Percentiles rank a stretch among this genome's conserved stretches.
phyloP scores from a whole-genome alignment of 1,284 basidiomycete genomes.

The Marasmius oreades region DNA sequence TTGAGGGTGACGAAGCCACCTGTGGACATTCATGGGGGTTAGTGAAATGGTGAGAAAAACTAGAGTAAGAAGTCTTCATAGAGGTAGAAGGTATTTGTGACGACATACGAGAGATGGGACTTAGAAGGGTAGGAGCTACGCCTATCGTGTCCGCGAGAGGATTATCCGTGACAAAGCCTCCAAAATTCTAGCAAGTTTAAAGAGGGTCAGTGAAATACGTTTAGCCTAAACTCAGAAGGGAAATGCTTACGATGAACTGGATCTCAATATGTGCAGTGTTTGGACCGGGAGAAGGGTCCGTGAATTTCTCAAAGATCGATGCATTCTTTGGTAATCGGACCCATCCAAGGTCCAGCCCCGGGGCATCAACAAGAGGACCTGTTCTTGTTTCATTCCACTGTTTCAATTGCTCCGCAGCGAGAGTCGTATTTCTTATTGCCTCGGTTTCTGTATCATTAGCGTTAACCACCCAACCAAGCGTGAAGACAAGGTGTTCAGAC shows the following conservation, averaged over 20 bases:
- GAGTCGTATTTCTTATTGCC: slow-evolving; percentile 19
- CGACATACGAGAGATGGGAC: slow-evolving; percentile 32
- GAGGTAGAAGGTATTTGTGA: background rate
- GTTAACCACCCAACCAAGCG: slow-evolving; percentile 28
- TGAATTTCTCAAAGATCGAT: slow-evolving; percentile 7
- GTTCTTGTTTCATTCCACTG: slow-evolving; percentile 26
- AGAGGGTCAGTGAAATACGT: too few species aligned
- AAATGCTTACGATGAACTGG: slow-evolving; percentile 14
- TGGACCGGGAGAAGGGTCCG: slow-evolving; percentile 35
- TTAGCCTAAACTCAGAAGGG: background rate
- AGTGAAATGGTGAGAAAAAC: background rate
- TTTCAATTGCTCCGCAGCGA: slow-evolving; percentile 15
- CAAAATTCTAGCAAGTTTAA: background rate
- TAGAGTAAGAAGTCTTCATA: background rate
- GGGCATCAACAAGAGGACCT: slow-evolving; percentile 21
- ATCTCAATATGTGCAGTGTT: slow-evolving; percentile 29
- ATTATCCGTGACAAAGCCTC: background rate
- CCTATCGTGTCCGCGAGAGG: slow-evolving; percentile 24
- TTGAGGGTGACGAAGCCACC: slow-evolving; percentile 4
- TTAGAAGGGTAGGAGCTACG: slow-evolving; percentile 22
- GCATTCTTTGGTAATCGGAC: slow-evolving; percentile 30
- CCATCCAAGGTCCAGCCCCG: slow-evolving; percentile 26
- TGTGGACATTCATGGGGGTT: slow-evolving; percentile 1
- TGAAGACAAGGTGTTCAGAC: slow-evolving; percentile 31
- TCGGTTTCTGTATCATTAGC: slow-evolving; percentile 25